A percentile compares a stretch with the other conserved stretches of the same genome.
phyloP scores from a whole-genome alignment of 805 yeast species.

The Saturnispora bothae region DNA sequence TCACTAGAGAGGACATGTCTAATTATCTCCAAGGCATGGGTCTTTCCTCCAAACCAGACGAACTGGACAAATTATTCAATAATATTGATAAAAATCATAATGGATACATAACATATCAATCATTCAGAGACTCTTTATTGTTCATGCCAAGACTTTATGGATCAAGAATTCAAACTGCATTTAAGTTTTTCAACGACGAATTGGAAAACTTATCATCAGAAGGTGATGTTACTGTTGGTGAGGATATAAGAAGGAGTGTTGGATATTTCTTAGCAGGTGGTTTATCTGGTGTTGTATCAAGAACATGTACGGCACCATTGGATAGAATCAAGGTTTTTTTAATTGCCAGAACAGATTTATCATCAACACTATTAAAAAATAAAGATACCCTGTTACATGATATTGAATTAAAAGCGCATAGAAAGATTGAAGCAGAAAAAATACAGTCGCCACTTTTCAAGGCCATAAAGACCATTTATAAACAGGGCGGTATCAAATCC shows the following conservation, averaged over 20 bases:
- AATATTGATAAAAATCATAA: conserved; percentile 44
- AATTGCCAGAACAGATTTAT: conserved; percentile 79
- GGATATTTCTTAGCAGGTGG: conserved; percentile 96
- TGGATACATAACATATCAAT: conserved; percentile 70
- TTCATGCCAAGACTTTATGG: conserved; percentile 77
- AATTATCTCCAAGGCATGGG: conserved; percentile 51
- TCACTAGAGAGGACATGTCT: conserved; percentile 55
- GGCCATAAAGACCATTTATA: conserved; percentile 73
- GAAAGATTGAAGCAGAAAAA: conserved; percentile 30
- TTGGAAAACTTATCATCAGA: conserved; percentile 72
- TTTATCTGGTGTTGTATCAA: conserved; percentile 85
- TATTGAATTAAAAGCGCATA: conserved; percentile 32
- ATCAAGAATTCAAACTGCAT: conserved; percentile 72
- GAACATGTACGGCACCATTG: conserved; percentile 95
- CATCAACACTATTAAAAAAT: conserved; percentile 57
- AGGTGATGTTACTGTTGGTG: conserved; percentile 81
- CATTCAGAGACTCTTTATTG: conserved; percentile 73
- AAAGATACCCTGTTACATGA: conserved; percentile 29
- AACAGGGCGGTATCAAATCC: conserved; percentile 77
- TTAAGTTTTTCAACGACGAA: conserved; percentile 68
- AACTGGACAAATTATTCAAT: conserved; percentile 45
- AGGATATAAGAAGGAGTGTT: conserved; percentile 69
- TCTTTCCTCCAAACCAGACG: conserved; percentile 39
- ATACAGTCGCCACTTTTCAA: conserved; percentile 67
- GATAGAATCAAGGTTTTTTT: conserved; percentile 90